Evolutionary conservation across 2,329 filamentous ascomycete genomes (phyloP), one percentile per base, ranked within the genome.

Genomic region (Penicillium sp.): DNA sequence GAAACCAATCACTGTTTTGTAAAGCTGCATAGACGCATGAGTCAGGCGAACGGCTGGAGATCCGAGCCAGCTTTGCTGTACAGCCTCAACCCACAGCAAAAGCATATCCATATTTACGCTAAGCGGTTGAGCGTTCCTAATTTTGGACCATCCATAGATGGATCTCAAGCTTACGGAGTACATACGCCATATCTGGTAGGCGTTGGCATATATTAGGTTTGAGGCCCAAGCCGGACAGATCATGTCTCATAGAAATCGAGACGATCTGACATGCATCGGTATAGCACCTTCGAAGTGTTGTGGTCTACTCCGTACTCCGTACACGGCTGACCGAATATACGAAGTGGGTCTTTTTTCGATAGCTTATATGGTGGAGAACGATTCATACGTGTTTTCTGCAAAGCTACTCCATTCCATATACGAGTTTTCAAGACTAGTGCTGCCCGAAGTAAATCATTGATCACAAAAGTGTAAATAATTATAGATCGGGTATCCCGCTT

Each of bases 41-140:
- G 43, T 31, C 6, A 54, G 21, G 47, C 51, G 31, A 58, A 50
- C 51, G 7, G 15, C 31, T 55, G 25, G 56, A 55, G 45, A 55
- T 8, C 37, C n/a, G 17, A 49, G n/a, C 50, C 38, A 55, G 51
- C 56, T 38, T 46, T 40, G 37, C 31, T 50, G 45, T 58, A 58
- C 51, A 58, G 56, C 51, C 51, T 55, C 56, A 41, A 40, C 45
- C 31, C 38, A 55, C 38, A 45, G 25, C 38, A 40, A 49, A 49
- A 49, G 37, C 8, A 43, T 49, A 15, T 38, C 25, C 40, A 58
- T 45, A n/a, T 25, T 19, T 25, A n/a, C 35, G n/a, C 9, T 43
- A 38, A 45, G 29, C 21, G 43, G 13, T 19, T 49, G 43, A 43
- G 23, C 25, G 21, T 7, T 33, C 2, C 40, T 55, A 58, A 41